Evolutionary conservation across 495 filamentous ascomycete species (phyloP).

Genomic region (Xylaria grammica): DNA sequence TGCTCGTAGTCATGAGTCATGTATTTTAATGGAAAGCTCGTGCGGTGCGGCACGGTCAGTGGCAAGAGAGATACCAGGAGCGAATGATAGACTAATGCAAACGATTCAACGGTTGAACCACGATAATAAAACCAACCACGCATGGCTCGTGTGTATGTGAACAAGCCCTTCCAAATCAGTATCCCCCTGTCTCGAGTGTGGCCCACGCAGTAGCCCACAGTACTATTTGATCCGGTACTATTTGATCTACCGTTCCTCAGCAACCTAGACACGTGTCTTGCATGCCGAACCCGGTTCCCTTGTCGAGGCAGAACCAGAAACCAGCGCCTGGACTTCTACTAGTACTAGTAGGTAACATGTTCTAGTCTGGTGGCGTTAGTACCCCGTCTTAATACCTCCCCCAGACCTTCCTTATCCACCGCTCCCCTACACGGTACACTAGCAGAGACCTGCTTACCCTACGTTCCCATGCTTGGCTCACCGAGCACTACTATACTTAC

Average conservation of each 20-base stretch:
- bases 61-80: slow-evolving; percentile 1
- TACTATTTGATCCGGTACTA: slow-evolving; percentile 11
- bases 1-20: slow-evolving; percentile 9
- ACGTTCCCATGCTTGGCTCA: not conserved
- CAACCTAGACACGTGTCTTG: slow-evolving; percentile 16
- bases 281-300: slow-evolving; percentile 2
- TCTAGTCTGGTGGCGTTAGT: not conserved
- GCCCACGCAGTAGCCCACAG: slow-evolving; percentile 11
- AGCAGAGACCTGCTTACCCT: slow-evolving; percentile 10
- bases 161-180: slow-evolving; percentile 3
- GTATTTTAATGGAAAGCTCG: slow-evolving; percentile 1
- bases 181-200: slow-evolving; percentile 1
- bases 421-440: slow-evolving; percentile 1
- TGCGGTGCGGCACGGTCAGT: not conserved
- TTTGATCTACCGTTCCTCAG: slow-evolving; percentile 5
- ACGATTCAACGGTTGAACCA: not conserved
- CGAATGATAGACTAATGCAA: slow-evolving; percentile 13
- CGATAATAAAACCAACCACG: not conserved
- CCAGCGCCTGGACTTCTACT: slow-evolving; percentile 11
- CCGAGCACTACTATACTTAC: not conserved
- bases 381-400: slow-evolving; percentile 7
- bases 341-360: too few species aligned
- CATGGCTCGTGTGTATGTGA: slow-evolving; percentile 7
- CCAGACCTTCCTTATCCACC: not conserved
- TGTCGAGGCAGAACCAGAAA: slow-evolving; percentile 10